Percentiles rank a stretch among this genome's conserved stretches.
phyloP scores from a whole-genome alignment of 2,329 filamentous ascomycete genomes.

The Botryotinia narcissicola region DNA sequence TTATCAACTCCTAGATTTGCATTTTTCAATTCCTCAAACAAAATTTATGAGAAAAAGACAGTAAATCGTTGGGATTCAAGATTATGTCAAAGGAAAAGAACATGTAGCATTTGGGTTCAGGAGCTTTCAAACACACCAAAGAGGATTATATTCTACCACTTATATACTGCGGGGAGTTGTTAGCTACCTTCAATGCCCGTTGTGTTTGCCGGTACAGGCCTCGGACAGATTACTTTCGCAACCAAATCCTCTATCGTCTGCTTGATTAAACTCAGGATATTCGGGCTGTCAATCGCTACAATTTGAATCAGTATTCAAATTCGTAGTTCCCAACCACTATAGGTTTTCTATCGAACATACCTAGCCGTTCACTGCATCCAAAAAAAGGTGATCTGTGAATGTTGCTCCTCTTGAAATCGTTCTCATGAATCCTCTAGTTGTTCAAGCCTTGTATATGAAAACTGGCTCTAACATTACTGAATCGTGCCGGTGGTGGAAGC shows the following conservation, averaged over 20 bases:
- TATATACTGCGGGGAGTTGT: neutral
- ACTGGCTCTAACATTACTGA: neutral
- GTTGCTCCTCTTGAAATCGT: neutral
- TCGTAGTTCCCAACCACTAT: neutral
- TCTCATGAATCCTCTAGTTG: neutral
- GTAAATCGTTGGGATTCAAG: neutral
- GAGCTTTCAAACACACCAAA: neutral
- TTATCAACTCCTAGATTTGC: neutral
- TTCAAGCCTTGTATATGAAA: neutral
- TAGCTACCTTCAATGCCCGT: neutral
- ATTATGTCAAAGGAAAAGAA: neutral
- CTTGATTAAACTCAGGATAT: neutral
- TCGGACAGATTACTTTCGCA: neutral
- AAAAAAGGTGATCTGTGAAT: neutral
- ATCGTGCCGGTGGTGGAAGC: neutral
- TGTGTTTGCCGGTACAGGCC: neutral
- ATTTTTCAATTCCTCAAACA: neutral
- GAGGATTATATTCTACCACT: neutral
- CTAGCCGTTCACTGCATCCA: neutral
- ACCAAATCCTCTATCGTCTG: neutral
- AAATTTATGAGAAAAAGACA: neutral
- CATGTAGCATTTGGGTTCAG: neutral
- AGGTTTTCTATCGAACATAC: neutral
- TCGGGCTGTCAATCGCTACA: neutral
- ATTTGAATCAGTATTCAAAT: neutral